phyloP scores from a whole-genome alignment of 192 early-diverging fungal genomes.

The Entomortierella parvispora region DNA sequence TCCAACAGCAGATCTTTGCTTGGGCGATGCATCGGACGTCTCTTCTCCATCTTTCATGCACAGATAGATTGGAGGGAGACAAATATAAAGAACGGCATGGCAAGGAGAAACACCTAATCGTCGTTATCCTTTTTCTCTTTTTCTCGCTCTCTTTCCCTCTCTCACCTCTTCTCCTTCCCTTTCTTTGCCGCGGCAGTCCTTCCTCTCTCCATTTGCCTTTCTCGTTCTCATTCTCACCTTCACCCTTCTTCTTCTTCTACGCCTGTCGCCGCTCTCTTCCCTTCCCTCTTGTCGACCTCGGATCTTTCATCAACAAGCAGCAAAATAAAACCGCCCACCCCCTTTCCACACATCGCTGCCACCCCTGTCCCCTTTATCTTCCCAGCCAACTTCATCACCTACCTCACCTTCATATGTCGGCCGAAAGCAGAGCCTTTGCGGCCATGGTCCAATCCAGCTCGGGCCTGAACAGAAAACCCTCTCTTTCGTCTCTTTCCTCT shows the following conservation, averaged over 20 bases:
- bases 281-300: neutral
- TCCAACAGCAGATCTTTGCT: no score
- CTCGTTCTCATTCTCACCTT: neutral
- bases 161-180: neutral
- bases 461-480: neutral
- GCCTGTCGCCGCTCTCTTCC: neutral
- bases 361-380: no score
- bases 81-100: no score
- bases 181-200: constrained; percentile 1
- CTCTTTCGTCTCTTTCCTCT: constrained; percentile 1
- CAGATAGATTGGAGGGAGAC: no score
- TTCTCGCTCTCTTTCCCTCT: neutral
- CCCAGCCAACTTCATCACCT: neutral
- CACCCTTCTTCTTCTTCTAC: neutral
- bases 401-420: constrained; percentile 44
- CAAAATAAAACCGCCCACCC: neutral
- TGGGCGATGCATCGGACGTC: no score
- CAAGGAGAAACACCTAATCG: neutral
- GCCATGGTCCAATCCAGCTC: constrained; percentile 26
- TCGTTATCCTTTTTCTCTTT: neutral
- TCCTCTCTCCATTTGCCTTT: neutral
- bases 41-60: no score
- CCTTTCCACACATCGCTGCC: no score
- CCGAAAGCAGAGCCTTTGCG: constrained; percentile 47
- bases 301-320: neutral